Base-by-base conservation (phyloP, 2,329 filamentous ascomycete species). In the Aplosporella prunicola region DNA sequence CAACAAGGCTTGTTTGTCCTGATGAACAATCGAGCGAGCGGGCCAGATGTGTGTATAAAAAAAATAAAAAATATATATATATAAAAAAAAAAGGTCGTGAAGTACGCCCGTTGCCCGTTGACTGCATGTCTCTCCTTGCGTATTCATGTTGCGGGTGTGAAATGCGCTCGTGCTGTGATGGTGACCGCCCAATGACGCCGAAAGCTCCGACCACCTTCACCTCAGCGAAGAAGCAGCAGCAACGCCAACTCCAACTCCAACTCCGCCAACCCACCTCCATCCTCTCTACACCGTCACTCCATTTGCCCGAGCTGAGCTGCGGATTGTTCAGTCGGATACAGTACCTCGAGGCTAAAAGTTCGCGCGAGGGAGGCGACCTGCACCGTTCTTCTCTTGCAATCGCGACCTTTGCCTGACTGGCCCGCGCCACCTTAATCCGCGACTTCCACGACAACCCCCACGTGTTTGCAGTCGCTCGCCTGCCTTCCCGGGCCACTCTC, bases 161-260 rank as follows among this genome's bases (percentile, higher is more conserved):
- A n/a, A n/a, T n/a, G n/a, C n/a, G 34, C 34, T 36, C 34, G 34
- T 36, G 34, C 34, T 35, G 31, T 33, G 31, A 33, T 22, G n/a
- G n/a, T n/a, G n/a, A n/a, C n/a, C n/a, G n/a, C n/a, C n/a, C n/a
- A n/a, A n/a, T n/a, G n/a, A n/a, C n/a, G n/a, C n/a, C n/a, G n/a
- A n/a, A n/a, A n/a, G n/a, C n/a, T n/a, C n/a, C n/a, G n/a, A 32
- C 32, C 36, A 33, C 40, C 39, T 32, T 35, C 20, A 42, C 28
- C 24, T 43, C 41, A 45, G 29, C 46, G 42, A 41, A 41, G 32
- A 44, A 34, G 32, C 32, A 41, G 31, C 32, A 23, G 20, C 27
- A 23, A 32, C 20, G 30, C 18, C 35, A 26, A 32, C 43, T 43
- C 38, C 43, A 35, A 26, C 16, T 44, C 44, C 43, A 49, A 43